Percentiles rank a stretch among this genome's conserved stretches.
These are phyloP conservation scores for Exophiala oligosperma DNA, from an alignment of 2,329 filamentous ascomycete species.

Conservation along the genomic window DNA sequence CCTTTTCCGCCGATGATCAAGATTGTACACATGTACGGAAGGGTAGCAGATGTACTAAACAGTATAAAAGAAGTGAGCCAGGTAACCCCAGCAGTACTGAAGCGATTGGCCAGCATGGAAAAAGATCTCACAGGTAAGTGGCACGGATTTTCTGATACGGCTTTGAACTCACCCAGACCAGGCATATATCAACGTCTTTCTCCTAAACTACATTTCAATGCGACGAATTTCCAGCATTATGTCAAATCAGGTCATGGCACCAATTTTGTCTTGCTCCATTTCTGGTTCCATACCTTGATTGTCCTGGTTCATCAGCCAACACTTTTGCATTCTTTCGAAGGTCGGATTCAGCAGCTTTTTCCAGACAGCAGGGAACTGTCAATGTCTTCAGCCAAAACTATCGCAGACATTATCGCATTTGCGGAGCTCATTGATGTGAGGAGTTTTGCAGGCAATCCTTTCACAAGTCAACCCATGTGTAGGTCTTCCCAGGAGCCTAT, in stretches of 20 bases:
- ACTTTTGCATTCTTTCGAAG: conserved; percentile 73
- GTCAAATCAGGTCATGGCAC: conserved; percentile 78
- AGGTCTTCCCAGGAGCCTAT: no score
- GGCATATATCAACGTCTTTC: conserved; percentile 73
- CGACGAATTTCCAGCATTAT: conserved; percentile 81
- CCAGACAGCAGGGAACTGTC: conserved; percentile 77
- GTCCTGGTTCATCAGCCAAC: conserved; percentile 56
- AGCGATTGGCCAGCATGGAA: conserved; percentile 74
- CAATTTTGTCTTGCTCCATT: conserved; percentile 82
- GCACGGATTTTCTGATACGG: conserved; percentile 27
- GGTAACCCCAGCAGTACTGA: conserved; percentile 72
- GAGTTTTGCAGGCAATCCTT: conserved; percentile 83
- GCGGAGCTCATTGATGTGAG: conserved; percentile 82
- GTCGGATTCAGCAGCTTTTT: conserved; percentile 68
- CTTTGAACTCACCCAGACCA: conserved; percentile 10
- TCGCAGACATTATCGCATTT: conserved; percentile 84
- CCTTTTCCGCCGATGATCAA: conserved; percentile 79
- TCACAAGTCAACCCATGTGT: conserved; percentile 83
- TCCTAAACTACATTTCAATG: conserved; percentile 75
- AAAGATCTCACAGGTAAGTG: conserved; percentile 67
- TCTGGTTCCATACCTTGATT: conserved; percentile 41
- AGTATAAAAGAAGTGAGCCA: conserved; percentile 73
- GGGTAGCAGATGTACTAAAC: conserved; percentile 81
- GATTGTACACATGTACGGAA: conserved; percentile 82
- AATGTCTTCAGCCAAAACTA: conserved; percentile 89